Evolutionary conservation across 78 protist species (phyloP), one percentile per base, ranked within the genome.

Genomic region (Dictyostelium discoideum): DNA sequence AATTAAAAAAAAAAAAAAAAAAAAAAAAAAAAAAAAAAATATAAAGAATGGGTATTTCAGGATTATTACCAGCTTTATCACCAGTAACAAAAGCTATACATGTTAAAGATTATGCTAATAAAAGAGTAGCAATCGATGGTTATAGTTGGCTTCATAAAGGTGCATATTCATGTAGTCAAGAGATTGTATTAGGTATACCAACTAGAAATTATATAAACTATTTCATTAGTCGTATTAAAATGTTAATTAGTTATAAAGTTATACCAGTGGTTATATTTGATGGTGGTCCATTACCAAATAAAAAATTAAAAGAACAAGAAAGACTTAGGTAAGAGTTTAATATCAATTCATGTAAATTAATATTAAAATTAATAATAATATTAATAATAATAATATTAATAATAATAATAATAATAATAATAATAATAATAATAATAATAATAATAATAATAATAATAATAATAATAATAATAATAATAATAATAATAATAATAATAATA

Each of bases 121-220:
- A 83, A 84, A 16, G 86, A 2, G 98, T 97, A 3, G 99, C 98
- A 13, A 84, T 98, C n/a, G 99, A 99, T 60, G 98, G 96, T 14
- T 98, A 93, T 18, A 22, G 84, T 44, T 98, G 99, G 99, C 92
- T 98, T 24, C 99, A 98, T 73, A 50, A 89, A 14, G 98, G 97
- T 2, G 98, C 96, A 22, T 96, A 67, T 82, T 26, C 89, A 14
- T 98, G 99, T 63, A 96, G 97, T 13, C 39, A n/a, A n/a, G 98
- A 97, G 82, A 84, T 98, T 2, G 81, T 87, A 76, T 18, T 42
- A 13, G 95, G 92, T 63, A 42, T 16, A 22, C 96, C 94, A 18
- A 95, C 99, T 3, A 73, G 32, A 46, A 32, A n/a, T 90, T 98
- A 39, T 72, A 54, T 77, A 10, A 32, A n/a, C 65, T 98, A 48